phyloP scores from a whole-genome alignment of 176 grass and related monocot genomes.

The Aegilops umbellulata region DNA sequence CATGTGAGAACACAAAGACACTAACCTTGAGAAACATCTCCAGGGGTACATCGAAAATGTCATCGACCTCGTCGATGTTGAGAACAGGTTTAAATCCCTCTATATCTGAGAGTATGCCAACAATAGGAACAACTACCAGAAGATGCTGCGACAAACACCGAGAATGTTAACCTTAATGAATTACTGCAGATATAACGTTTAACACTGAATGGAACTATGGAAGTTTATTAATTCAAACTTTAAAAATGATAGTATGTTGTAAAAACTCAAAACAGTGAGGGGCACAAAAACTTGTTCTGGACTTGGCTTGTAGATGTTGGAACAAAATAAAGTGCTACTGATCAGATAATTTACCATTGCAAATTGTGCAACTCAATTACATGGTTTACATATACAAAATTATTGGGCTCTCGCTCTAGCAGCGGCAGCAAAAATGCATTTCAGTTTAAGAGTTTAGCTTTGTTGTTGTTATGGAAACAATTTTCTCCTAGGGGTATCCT shows the following conservation, averaged over 20 bases:
- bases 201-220: background rate
- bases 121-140: constrained; percentile 64
- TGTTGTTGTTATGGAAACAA: background rate
- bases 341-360: background rate
- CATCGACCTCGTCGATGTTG: constrained; percentile 55
- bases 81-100: constrained; percentile 50
- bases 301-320: background rate
- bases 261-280: background rate
- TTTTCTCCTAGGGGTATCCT: background rate
- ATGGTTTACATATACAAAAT: background rate
- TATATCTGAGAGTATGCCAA: constrained; percentile 54
- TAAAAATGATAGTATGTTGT: background rate
- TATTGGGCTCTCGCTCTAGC: background rate
- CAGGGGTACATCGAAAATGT: constrained; percentile 59
- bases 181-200: background rate
- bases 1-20: constrained; percentile 13
- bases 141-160: constrained; percentile 55
- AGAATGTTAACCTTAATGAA: background rate
- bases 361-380: background rate
- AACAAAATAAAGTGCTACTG: background rate
- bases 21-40: constrained; percentile 83
- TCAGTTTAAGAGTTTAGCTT: background rate
- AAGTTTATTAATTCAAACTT: background rate
- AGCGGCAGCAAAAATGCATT: background rate
- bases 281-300: background rate